Evolutionary conservation across 2,329 filamentous ascomycete genomes (phyloP).

Genomic region (Huntiella omanensis): DNA sequence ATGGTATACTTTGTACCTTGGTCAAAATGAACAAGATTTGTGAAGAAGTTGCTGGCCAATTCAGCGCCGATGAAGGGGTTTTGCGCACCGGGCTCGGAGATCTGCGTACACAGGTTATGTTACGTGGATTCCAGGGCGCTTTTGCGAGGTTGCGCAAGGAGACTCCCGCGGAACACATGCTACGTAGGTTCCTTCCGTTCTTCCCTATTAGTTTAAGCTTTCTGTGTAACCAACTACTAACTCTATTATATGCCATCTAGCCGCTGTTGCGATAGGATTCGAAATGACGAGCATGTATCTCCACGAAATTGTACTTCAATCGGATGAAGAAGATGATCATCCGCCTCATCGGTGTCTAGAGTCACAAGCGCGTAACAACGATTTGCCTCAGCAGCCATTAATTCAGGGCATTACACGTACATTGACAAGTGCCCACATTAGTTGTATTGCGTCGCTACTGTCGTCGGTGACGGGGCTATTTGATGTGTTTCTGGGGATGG

Average conservation of each 20-base stretch:
- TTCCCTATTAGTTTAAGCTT: neutral
- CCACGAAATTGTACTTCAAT: conserved; percentile 56
- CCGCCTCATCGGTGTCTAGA: conserved; percentile 19
- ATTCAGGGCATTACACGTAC: conserved; percentile 18
- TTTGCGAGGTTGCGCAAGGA: conserved; percentile 36
- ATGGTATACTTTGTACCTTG: conserved; percentile 38
- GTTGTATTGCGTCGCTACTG: conserved; percentile 27
- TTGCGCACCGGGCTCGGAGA: conserved; percentile 38
- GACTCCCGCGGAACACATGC: conserved; percentile 33
- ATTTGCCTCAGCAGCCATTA: neutral
- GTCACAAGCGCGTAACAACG: neutral
- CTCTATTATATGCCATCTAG: conserved; percentile 19
- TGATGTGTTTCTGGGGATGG: conserved; percentile 43
- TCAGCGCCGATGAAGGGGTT: conserved; percentile 45
- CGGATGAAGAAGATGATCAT: conserved; percentile 35
- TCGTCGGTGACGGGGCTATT: conserved; percentile 26
- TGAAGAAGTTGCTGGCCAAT: conserved; percentile 49
- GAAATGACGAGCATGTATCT: conserved; percentile 51
- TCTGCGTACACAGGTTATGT: conserved; percentile 41
- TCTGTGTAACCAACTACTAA: neutral
- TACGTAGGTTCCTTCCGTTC: conserved; percentile 27
- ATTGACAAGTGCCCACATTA: conserved; percentile 16
- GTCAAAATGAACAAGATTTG: conserved; percentile 42
- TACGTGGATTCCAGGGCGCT: conserved; percentile 46
- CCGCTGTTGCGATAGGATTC: conserved; percentile 44